Base-by-base conservation (phyloP, 148 eudicot genomes). In the Dianthus caryophyllus region DNA sequence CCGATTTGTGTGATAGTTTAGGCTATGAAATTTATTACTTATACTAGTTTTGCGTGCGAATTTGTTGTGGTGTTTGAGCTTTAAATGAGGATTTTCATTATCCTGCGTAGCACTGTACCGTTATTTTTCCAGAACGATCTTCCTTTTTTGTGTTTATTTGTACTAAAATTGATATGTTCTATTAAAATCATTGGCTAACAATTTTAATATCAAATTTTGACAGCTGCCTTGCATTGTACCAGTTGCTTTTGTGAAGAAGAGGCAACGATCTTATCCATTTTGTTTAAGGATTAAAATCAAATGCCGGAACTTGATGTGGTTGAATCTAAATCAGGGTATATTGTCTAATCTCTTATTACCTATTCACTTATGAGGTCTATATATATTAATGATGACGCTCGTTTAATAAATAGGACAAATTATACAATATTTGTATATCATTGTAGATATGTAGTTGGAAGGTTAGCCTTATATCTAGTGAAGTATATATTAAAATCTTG, bases 291-390 rank as follows among this genome's bases (percentile, higher is more conserved):
- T 17, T 21, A 49, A 51, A 55, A 69, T 39, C 65, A 69, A 64
- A 75, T 75, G 78, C 70, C 78, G 9, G 78, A 69, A 64, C 44
- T 75, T 65, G 78, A 70, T 70, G 78, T 70, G 70, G 78, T 69
- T 65, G 78, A 75, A 56, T 48, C 66, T 54, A 70, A 70, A 57
- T 36, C 68, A 12, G 70, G 78, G 78, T 75, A 68, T 68, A 52
- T 54, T 62, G 50, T 17, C 49, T 31, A 56, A 26, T 33, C 25
- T 15, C 9, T 56, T 27, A 24, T 8, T 9, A 17, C 29, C 27
- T 55, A 25, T 46, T 25, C 24, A 27, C 18, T 67, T 4, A 26
- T 20, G 44, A 17, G 0, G 31, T 55, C n/a, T n/a, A 41, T 36
- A 14, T 47, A 14, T 5, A 6, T 10, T 20, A 22, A 17, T 64